phyloP scores from a whole-genome alignment of 306 rosid species.

The Abrus pulchellus region DNA sequence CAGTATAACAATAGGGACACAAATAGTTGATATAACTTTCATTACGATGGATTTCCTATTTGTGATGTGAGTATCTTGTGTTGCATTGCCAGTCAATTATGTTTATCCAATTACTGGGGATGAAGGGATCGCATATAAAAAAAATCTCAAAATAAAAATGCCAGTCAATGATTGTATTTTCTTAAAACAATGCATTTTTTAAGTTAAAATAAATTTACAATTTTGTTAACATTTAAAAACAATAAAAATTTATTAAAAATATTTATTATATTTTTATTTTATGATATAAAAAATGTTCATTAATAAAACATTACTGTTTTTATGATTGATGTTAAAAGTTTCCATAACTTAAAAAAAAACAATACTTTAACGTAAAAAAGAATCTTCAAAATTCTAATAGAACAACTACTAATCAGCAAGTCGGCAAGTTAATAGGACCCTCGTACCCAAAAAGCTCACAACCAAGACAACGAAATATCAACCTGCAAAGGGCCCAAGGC shows the following conservation, averaged over 20 bases:
- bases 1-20: constrained; percentile 14
- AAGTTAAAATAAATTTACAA: constrained; percentile 5
- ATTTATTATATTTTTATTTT: too few relatives aligned
- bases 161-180: constrained; percentile 8
- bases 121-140: too few relatives aligned
- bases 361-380: constrained; percentile 37
- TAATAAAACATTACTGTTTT: too few relatives aligned
- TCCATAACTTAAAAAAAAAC: neutral
- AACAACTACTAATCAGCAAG: constrained; percentile 30
- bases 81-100: constrained; percentile 38
- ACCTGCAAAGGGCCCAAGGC: constrained; percentile 46
- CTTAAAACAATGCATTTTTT: constrained; percentile 24
- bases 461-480: constrained; percentile 46
- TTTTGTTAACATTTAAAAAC: too few relatives aligned
- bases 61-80: constrained; percentile 35
- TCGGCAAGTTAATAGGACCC: constrained; percentile 43
- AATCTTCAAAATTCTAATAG: neutral
- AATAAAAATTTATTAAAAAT: too few relatives aligned
- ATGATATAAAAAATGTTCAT: too few relatives aligned
- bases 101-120: neutral
- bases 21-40: neutral
- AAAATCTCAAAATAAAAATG: too few relatives aligned
- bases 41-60: constrained; percentile 6
- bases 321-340: too few relatives aligned
- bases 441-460: constrained; percentile 53